A percentile compares a stretch with the other conserved stretches of the same genome.
These are phyloP conservation scores for Suillus americanus DNA, from an alignment of 768 basidiomycete genomes.

Conservation along the genomic window DNA sequence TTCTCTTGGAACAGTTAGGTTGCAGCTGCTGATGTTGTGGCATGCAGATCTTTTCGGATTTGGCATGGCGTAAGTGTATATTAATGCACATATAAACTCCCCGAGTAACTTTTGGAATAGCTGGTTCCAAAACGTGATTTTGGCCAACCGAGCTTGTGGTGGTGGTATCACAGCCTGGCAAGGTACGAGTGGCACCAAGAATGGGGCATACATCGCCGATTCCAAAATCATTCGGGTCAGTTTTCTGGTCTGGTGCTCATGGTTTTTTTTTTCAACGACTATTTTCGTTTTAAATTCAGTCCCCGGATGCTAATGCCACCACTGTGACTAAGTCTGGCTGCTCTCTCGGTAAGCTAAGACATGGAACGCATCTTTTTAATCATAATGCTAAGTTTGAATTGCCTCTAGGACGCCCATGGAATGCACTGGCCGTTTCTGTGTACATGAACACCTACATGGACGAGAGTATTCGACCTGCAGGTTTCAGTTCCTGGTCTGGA, in stretches of 20 bases:
- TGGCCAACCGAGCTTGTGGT: slow-evolving; percentile 65
- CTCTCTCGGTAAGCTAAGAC: slow-evolving; percentile 44
- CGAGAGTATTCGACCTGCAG: slow-evolving; percentile 46
- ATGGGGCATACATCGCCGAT: slow-evolving; percentile 56
- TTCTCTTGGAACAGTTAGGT: not conserved
- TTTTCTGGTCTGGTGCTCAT: not conserved
- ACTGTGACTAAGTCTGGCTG: slow-evolving; percentile 43
- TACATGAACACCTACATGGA: slow-evolving; percentile 61
- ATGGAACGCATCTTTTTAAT: not conserved
- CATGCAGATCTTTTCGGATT: slow-evolving; percentile 35
- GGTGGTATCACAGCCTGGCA: slow-evolving; percentile 69
- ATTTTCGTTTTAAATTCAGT: slow-evolving; percentile 32
- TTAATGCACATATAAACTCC: not conserved
- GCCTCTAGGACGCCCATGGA: slow-evolving; percentile 54
- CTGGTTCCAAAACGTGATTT: slow-evolving; percentile 59
- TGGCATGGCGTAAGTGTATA: slow-evolving; percentile 50
- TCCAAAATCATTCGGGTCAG: slow-evolving; percentile 57
- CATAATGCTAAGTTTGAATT: not conserved
- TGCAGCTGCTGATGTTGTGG: not conserved
- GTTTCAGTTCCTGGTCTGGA: slow-evolving; percentile 50
- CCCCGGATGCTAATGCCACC: slow-evolving; percentile 56
- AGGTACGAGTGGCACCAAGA: slow-evolving; percentile 43
- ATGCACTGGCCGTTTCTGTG: slow-evolving; percentile 54
- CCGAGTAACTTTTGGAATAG: slow-evolving; percentile 25
- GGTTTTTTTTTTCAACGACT: not conserved